Evolutionary conservation across 495 filamentous ascomycete species (phyloP).

Genomic region (Neurospora sp.): DNA sequence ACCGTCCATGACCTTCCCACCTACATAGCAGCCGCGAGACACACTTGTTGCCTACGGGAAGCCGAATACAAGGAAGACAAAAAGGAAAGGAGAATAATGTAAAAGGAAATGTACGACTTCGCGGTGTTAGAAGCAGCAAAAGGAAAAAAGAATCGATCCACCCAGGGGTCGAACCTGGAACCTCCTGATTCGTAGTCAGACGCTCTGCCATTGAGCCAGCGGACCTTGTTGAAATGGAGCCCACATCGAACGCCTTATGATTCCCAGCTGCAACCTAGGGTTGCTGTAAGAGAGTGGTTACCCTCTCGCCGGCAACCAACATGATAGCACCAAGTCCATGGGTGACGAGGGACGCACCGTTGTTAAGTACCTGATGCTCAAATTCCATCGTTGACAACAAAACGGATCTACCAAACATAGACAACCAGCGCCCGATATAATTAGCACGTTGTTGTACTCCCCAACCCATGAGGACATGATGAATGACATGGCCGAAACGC

Average conservation of each 20-base stretch:
- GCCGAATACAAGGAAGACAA: background rate
- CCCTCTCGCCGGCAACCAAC: background rate
- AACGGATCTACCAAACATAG: background rate
- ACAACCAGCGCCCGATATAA: background rate
- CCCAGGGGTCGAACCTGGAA: background rate
- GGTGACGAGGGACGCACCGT: background rate
- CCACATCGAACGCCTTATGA: background rate
- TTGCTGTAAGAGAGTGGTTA: background rate
- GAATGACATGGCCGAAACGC: background rate
- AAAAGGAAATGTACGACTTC: background rate
- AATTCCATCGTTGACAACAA: background rate
- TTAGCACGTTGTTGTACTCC: background rate
- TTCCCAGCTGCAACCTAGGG: background rate
- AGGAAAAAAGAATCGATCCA: background rate
- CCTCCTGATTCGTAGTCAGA: background rate
- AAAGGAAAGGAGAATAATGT: background rate
- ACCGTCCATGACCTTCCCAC: background rate
- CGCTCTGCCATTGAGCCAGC: background rate
- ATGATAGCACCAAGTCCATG: background rate
- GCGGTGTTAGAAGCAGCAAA: background rate
- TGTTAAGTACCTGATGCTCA: background rate
- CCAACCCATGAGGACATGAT: background rate
- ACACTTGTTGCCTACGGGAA: background rate
- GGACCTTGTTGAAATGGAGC: background rate
- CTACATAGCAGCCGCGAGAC: background rate